Evolutionary conservation across 305 asterid species (phyloP).

Genomic region (Solanum hybrid): DNA sequence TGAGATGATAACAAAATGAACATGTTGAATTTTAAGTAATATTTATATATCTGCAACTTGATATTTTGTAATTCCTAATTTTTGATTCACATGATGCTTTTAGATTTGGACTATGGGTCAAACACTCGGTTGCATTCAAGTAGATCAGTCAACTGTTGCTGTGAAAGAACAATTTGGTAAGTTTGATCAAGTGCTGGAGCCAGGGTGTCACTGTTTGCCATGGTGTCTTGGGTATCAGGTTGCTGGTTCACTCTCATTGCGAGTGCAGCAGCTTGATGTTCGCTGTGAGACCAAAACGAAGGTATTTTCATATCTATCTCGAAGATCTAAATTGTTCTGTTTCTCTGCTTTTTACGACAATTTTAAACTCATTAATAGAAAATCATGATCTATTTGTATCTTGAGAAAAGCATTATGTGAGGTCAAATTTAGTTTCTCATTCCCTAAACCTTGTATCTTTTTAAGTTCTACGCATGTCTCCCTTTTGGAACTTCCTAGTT

Average conservation of each 20-base stretch:
- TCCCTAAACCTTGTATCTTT: background rate
- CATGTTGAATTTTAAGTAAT: background rate
- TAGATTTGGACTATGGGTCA: constrained; percentile 33
- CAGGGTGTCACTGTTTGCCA: constrained; percentile 37
- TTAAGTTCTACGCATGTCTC: background rate
- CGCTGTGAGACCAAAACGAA: constrained; percentile 36
- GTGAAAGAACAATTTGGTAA: constrained; percentile 30
- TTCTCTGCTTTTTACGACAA: background rate
- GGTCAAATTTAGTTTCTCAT: background rate
- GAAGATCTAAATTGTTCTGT: background rate
- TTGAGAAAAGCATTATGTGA: background rate
- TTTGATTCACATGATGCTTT: background rate
- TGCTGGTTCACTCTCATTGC: constrained; percentile 26
- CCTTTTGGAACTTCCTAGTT: background rate
- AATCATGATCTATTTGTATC: background rate
- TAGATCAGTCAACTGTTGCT: constrained; percentile 31
- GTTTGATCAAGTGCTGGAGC: constrained; percentile 29
- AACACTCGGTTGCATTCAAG: constrained; percentile 28
- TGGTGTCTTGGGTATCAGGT: constrained; percentile 31
- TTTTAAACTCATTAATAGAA: background rate
- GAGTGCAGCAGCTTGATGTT: constrained; percentile 32
- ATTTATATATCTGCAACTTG: background rate
- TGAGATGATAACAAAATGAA: background rate
- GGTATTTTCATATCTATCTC: constrained; percentile 5
- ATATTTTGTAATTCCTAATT: background rate